phyloP scores from a whole-genome alignment of 495 filamentous ascomycete genomes.

The Physcia stellaris region DNA sequence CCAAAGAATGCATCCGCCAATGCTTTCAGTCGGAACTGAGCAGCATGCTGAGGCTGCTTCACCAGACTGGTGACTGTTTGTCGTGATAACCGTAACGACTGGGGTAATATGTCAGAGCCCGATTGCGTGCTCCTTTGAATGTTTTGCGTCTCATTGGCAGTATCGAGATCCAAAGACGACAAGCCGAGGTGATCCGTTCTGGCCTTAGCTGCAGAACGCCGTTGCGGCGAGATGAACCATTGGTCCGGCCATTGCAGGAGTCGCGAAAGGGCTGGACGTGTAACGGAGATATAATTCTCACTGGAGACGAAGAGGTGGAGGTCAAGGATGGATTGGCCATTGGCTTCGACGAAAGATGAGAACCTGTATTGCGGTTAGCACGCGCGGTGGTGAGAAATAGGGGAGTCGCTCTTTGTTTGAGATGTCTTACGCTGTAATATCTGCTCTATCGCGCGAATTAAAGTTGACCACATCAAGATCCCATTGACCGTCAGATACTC shows the following conservation, averaged over 20 bases:
- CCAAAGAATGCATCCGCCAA: conserved; percentile 54
- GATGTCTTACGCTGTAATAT: conserved; percentile 39
- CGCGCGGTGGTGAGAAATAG: neutral
- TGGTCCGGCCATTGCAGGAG: conserved; percentile 73
- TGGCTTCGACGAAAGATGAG: conserved; percentile 48
- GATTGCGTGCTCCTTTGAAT: neutral
- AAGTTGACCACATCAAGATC: conserved; percentile 38
- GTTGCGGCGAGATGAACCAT: conserved; percentile 59
- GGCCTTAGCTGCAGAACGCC: conserved; percentile 50
- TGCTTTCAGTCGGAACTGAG: conserved; percentile 54
- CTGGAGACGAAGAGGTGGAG: conserved; percentile 80
- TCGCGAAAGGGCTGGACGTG: conserved; percentile 59
- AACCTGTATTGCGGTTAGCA: conserved; percentile 21
- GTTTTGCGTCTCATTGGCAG: conserved; percentile 16
- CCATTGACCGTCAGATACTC: conserved; percentile 38
- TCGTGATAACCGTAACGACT: conserved; percentile 8
- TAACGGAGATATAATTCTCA: conserved; percentile 61
- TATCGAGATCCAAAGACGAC: conserved; percentile 47
- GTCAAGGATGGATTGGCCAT: conserved; percentile 53
- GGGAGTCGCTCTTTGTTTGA: too few species aligned
- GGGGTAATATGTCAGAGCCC: conserved; percentile 4
- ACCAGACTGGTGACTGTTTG: conserved; percentile 20
- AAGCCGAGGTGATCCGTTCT: conserved; percentile 67
- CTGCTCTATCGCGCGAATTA: conserved; percentile 28
- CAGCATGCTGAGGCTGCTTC: conserved; percentile 21